Conservation (phyloP, 768 basidiomycete species). For the Lentinula aciculospora region DNA sequence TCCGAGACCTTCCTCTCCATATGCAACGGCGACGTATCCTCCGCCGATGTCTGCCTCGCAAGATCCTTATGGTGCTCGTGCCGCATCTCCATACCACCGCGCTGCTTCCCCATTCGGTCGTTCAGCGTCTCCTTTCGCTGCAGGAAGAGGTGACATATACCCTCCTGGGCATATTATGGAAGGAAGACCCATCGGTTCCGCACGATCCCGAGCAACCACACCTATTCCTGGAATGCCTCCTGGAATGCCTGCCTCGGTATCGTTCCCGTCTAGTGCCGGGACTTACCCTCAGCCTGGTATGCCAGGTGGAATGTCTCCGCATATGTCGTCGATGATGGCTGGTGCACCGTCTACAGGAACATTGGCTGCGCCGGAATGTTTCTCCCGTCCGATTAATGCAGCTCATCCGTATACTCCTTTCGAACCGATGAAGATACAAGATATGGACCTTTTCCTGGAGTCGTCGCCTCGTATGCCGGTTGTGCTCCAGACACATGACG, state of each 20-base stretch:
- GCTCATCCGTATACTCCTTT: slow-evolving; percentile 66
- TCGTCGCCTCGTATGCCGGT: slow-evolving; percentile 67
- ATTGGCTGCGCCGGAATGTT: slow-evolving; percentile 62
- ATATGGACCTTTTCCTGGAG: slow-evolving; percentile 72
- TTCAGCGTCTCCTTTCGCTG: slow-evolving; percentile 1
- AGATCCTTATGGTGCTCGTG: slow-evolving; percentile 24
- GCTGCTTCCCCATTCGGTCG: slow-evolving; percentile 2
- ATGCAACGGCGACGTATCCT: slow-evolving; percentile 31
- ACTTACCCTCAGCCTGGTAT: slow-evolving; percentile 4
- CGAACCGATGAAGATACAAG: slow-evolving; percentile 62
- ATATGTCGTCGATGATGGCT: neutral
- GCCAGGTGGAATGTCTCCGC: neutral
- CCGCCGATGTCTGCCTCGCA: slow-evolving; percentile 11
- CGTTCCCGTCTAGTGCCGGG: slow-evolving; percentile 12
- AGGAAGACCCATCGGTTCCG: slow-evolving; percentile 38
- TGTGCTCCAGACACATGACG: slow-evolving; percentile 70
- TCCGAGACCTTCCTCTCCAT: slow-evolving; percentile 21
- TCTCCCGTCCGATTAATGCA: slow-evolving; percentile 66
- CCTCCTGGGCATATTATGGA: slow-evolving; percentile 53
- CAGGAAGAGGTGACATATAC: slow-evolving; percentile 33
- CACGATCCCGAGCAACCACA: slow-evolving; percentile 28
- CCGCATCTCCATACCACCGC: slow-evolving; percentile 2
- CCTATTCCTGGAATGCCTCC: slow-evolving; percentile 27
- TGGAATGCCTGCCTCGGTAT: neutral
- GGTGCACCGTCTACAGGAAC: slow-evolving; percentile 21